phyloP scores from a whole-genome alignment of 2,329 filamentous ascomycete species.

The Trichophyton mentagrophytes region DNA sequence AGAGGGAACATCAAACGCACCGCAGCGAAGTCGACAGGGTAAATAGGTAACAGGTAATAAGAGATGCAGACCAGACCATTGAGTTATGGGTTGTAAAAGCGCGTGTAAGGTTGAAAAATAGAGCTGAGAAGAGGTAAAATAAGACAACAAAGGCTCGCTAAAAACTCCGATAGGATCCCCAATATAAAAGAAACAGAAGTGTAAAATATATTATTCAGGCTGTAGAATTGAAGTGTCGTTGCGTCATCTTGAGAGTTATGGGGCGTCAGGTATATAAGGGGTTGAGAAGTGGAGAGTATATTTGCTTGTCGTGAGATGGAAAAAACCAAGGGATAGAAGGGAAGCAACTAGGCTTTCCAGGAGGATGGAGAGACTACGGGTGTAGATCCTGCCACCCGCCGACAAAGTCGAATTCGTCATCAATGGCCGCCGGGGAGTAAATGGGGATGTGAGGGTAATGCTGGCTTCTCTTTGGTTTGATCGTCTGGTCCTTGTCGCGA shows the following conservation, averaged over 20 bases:
- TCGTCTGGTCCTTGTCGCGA: constrained; percentile 22
- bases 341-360: constrained; percentile 11
- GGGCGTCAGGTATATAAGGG: neutral
- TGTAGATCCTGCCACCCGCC: constrained; percentile 71
- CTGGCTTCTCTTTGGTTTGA: constrained; percentile 20
- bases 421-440: constrained; percentile 36
- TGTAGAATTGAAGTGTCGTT: constrained; percentile 8
- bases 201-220: constrained; percentile 3
- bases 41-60: constrained; percentile 3
- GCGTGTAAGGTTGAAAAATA: neutral
- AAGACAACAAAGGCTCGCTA: neutral
- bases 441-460: constrained; percentile 19
- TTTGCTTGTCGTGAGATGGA: constrained; percentile 3
- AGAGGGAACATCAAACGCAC: neutral
- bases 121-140: neutral
- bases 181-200: constrained; percentile 4
- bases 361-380: constrained; percentile 37
- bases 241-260: constrained; percentile 3
- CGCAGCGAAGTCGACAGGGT: constrained; percentile 2
- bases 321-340: constrained; percentile 13
- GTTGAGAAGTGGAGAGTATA: neutral
- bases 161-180: constrained; percentile 5
- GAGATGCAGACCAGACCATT: constrained; percentile 1
- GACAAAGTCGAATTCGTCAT: constrained; percentile 74
- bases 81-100: neutral